Conservation (phyloP, 495 filamentous ascomycete genomes). For the Penicillium coprophilum region DNA sequence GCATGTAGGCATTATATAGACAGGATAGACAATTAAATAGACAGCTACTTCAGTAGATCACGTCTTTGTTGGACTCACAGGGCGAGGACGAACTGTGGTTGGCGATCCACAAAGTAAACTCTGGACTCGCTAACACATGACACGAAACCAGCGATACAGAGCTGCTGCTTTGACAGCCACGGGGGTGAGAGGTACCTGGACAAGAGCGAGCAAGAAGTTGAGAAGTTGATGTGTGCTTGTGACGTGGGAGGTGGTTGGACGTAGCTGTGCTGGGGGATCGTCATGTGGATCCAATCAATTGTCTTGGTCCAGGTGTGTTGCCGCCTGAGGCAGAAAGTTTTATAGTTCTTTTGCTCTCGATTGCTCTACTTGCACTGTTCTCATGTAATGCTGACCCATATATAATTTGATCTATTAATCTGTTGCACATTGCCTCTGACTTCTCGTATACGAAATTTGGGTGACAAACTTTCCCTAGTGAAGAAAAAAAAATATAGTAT, state of each 20-base stretch:
- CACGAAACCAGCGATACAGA: slow-evolving; percentile 13
- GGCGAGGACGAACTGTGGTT: slow-evolving; percentile 17
- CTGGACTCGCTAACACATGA: not conserved
- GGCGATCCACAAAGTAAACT: slow-evolving; percentile 16
- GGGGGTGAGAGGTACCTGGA: not conserved
- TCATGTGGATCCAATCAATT: slow-evolving; percentile 3
- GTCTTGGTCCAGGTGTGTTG: not conserved
- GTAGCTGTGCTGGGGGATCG: slow-evolving; percentile 10
- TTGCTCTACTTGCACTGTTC: not conserved
- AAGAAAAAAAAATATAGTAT: not conserved
- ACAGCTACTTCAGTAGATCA: slow-evolving; percentile 15
- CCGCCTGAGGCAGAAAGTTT: slow-evolving; percentile 5
- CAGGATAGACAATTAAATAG: slow-evolving; percentile 9
- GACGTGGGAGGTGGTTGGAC: slow-evolving; percentile 15
- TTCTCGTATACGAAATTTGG: not conserved
- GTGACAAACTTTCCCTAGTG: not conserved
- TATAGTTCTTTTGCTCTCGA: not conserved
- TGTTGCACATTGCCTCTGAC: not conserved
- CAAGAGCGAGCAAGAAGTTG: slow-evolving; percentile 11
- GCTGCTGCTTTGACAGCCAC: not conserved
- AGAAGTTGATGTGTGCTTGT: slow-evolving; percentile 9
- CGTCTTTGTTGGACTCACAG: slow-evolving; percentile 16
- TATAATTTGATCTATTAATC: not conserved
- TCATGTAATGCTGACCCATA: not conserved
- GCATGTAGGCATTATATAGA: slow-evolving; percentile 7